Base-by-base conservation (phyloP, 1,284 basidiomycete genomes). In the Malassezia equina region DNA sequence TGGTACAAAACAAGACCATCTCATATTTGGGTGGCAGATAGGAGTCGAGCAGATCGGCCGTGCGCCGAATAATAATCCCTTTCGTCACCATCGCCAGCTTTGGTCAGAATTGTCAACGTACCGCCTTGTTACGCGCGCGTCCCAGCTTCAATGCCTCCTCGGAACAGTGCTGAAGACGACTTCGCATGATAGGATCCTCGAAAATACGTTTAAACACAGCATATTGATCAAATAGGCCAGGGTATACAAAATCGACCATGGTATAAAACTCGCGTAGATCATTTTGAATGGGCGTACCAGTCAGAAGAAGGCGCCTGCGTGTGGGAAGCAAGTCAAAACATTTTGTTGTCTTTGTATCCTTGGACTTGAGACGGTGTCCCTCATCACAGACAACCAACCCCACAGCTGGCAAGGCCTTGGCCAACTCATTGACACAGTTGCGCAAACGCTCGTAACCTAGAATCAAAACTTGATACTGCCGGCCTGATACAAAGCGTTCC, bases 341-440 rank as follows among this genome's bases (percentile, higher is more conserved):
- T 48, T 81, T 81, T 1, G 86, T 86, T 0, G 90, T 95, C 78
- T 96, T 94, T 68, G 87, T 90, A 59, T 83, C 85, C 4, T 87
- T 84, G 13, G 90, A 90, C 71, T 96, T 98, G 32, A 99, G 79
- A 24, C 93, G 81, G 75, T 99, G 94, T 1, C 91, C 89, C 80
- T 99, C 94, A 70, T 99, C 94, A 66, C 93, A 96, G 27, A 99
- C 81, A 58, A 99, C 85, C 1, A 99, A 78, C 7, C 87, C 94
- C 62, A 99, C 87, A 0, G 86, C 84, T 9, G 90, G 90, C 23
- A 62, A 56, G 0, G 67, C 65, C 8, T 59, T 49, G 24, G 66
- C 60, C 49, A 71, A 57, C 5, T 61, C 50, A 23, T 65, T 55
- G 24, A 66, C 63, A 45, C 63, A 66, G 36, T 64, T 69, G 19